These are phyloP conservation scores for Tripterygium wilfordii DNA, from an alignment of 177 flowering plant genomes.

Conservation along the genomic window DNA sequence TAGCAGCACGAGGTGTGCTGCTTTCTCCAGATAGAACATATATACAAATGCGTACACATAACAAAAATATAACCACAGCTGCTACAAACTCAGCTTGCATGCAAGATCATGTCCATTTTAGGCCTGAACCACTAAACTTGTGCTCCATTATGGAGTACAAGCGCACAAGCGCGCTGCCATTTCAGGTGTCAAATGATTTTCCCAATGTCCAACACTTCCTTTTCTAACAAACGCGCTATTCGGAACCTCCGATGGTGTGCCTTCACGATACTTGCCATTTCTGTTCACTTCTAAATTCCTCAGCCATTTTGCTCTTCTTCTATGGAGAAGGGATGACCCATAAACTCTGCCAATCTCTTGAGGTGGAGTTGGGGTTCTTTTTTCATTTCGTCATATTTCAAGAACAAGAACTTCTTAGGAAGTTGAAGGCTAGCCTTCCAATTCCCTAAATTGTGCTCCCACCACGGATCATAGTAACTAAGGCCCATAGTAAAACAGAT, in stretches of 20 bases:
- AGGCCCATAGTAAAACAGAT: constrained; percentile 7
- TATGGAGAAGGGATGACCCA: constrained; percentile 1
- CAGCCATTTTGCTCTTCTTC: constrained; percentile 9
- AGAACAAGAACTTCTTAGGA: constrained; percentile 10
- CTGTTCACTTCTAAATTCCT: constrained; percentile 10
- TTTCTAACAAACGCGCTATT: constrained; percentile 6
- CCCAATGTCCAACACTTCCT: constrained; percentile 14
- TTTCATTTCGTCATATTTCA: constrained; percentile 15
- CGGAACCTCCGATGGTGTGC: too few relatives aligned
- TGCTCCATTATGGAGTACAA: constrained; percentile 7
- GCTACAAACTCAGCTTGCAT: too few relatives aligned
- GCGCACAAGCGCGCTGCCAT: constrained; percentile 11
- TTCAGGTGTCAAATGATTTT: constrained; percentile 4
- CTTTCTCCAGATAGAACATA: too few relatives aligned
- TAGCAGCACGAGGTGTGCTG: too few relatives aligned
- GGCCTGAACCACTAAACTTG: constrained; percentile 3
- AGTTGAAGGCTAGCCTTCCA: constrained; percentile 1
- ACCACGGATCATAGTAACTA: constrained; percentile 7
- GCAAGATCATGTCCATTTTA: too few relatives aligned
- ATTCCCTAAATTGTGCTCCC: constrained; percentile 14
- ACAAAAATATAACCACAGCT: too few relatives aligned
- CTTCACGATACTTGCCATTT: not conserved
- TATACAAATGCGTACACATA: too few relatives aligned
- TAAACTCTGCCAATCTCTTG: constrained; percentile 3
- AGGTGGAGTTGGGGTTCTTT: not conserved